Conservation (phyloP, 2,329 filamentous ascomycete species). For the Pseudonectria foliicola region DNA sequence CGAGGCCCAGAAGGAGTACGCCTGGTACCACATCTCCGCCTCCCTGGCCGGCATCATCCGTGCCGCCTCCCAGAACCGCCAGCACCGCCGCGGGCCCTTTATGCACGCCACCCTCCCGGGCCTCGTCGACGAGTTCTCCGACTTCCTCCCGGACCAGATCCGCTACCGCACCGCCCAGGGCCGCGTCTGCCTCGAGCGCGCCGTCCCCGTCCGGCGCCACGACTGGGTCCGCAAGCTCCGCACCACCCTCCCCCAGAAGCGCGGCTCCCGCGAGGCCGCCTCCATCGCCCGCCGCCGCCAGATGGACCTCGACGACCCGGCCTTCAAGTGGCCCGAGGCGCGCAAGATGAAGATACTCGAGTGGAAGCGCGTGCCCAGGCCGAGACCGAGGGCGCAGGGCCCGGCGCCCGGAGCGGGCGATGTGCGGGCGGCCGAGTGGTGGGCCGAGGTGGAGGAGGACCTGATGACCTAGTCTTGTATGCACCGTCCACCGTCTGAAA, state of each 20-base stretch:
- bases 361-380: slow-evolving; percentile 18
- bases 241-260: slow-evolving; percentile 21
- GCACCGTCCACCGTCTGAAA: too few species aligned
- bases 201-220: slow-evolving; percentile 14
- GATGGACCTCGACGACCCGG: slow-evolving; percentile 8
- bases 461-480: slow-evolving; percentile 18
- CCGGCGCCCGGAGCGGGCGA: slow-evolving; percentile 14
- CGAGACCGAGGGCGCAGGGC: slow-evolving; percentile 11
- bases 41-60: slow-evolving; percentile 23
- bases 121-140: slow-evolving; percentile 26
- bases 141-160: slow-evolving; percentile 26
- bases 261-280: slow-evolving; percentile 7
- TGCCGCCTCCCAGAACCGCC: slow-evolving; percentile 13
- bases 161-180: slow-evolving; percentile 28
- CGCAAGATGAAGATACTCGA: slow-evolving; percentile 15
- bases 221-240: slow-evolving; percentile 15
- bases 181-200: slow-evolving; percentile 18
- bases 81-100: slow-evolving; percentile 16
- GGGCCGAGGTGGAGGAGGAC: slow-evolving; percentile 23
- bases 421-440: slow-evolving; percentile 18
- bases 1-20: slow-evolving; percentile 26
- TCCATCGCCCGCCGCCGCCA: slow-evolving; percentile 8
- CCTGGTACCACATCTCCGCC: slow-evolving; percentile 23
- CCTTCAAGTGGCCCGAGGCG: slow-evolving; percentile 19
- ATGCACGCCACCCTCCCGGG: slow-evolving; percentile 20